phyloP scores from a whole-genome alignment of 345 rosid genomes.

The Moricandia moricandioides region DNA sequence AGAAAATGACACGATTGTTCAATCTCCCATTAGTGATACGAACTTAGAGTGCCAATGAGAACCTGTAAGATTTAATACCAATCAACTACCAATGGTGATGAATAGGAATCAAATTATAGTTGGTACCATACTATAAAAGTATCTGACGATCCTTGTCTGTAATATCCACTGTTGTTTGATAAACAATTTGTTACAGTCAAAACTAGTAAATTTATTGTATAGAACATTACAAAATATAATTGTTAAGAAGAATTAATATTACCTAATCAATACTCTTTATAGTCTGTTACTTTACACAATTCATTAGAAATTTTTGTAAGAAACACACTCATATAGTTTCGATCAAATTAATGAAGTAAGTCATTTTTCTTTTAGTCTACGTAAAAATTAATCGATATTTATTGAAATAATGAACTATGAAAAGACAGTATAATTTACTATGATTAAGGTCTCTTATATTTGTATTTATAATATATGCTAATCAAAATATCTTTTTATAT shows the following conservation, averaged over 20 bases:
- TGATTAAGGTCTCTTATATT: background rate
- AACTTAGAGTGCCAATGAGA: background rate
- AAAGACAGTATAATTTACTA: background rate
- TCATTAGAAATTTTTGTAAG: background rate
- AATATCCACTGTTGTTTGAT: background rate
- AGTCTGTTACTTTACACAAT: background rate
- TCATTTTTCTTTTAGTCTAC: background rate
- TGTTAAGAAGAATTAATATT: background rate
- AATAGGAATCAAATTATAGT: background rate
- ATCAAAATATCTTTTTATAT: background rate
- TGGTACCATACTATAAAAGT: background rate
- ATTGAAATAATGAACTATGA: background rate
- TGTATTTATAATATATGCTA: background rate
- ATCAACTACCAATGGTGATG: background rate
- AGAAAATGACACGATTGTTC: background rate
- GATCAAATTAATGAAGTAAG: background rate
- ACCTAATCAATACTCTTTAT: background rate
- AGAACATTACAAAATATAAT: background rate
- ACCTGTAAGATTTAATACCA: background rate
- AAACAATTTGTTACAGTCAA: background rate
- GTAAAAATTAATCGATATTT: background rate
- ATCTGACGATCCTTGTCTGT: background rate
- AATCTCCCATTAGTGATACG: background rate
- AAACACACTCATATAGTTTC: background rate
- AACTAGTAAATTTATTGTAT: background rate